Base-by-base conservation (phyloP, 768 basidiomycete species). In the Calocybe indica region DNA sequence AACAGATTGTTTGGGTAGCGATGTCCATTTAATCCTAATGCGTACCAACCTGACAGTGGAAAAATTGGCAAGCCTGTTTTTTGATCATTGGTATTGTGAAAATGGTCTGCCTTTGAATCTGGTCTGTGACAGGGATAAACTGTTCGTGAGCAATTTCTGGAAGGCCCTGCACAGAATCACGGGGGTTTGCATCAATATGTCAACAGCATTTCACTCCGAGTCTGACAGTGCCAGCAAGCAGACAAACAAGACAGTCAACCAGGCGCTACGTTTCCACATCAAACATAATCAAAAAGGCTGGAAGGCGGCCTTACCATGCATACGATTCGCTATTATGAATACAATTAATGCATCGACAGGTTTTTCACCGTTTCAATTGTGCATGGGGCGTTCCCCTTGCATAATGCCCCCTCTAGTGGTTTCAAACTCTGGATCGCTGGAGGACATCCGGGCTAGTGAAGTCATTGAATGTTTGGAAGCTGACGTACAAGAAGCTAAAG, bases 241-340 rank as follows among this genome's bases (percentile, higher is more conserved):
- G 22, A 22, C 22, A 22, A 22, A 22, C 22, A 22, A 22, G 4
- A 22, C 22, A 22, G 22, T 22, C 22, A 22, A 22, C 22, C 22
- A 22, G 22, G 22, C 4, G 45, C 0, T 46, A 63, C 0, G 65
- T 66, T 62, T 52, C 33, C 53, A 59, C 37, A 60, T 68, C 0
- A 47, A 54, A 1, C 45, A 55, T 1, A 62, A 66, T 15, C 66
- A 69, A 47, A 34, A 35, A 0, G 65, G 58, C 2, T 69, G 69
- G 69, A 52, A 58, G 0, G 7, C 14, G 0, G 54, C 55, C 0
- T 45, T 69, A 0, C 63, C 61, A 0, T 42, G 28, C 0, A 50
- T 65, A 0, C 52, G 57, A 14, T 68, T 69, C 45, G 40, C 56
- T 13, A 43, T 67, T 2, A 71, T 68, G 60, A 62, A 58, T 10